phyloP scores from a whole-genome alignment of 1,284 basidiomycete species.

The Takashimella koratensis region DNA sequence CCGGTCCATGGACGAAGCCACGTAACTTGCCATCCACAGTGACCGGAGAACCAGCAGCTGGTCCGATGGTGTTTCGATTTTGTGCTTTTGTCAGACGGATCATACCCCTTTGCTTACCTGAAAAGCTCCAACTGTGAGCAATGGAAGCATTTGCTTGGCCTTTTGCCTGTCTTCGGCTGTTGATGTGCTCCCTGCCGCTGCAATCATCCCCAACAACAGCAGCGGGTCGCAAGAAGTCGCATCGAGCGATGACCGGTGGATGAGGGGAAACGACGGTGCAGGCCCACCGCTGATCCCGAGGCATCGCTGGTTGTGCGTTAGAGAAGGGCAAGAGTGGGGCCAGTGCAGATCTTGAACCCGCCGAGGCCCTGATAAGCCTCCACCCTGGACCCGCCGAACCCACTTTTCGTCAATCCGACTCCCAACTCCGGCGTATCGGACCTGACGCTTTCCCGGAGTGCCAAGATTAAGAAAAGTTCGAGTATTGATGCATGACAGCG shows the following conservation, averaged over 20 bases:
- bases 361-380: background rate
- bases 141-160: background rate
- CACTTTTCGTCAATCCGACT: background rate
- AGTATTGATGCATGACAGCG: too few relatives aligned
- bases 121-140: background rate
- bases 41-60: constrained; percentile 1
- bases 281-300: background rate
- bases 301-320: background rate
- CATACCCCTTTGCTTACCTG: too few relatives aligned
- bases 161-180: background rate
- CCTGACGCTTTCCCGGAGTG: too few relatives aligned
- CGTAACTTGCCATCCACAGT: constrained; percentile 1
- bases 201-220: constrained; percentile 3
- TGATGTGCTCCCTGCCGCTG: background rate
- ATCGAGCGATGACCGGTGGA: constrained; percentile 4
- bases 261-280: constrained; percentile 1
- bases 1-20: constrained; percentile 1
- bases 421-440: too few relatives aligned
- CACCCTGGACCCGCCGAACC: background rate
- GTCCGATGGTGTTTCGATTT: constrained; percentile 1
- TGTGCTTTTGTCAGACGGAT: background rate
- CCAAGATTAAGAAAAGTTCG: too few relatives aligned
- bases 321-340: background rate
- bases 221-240: background rate
- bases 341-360: background rate